phyloP scores from a whole-genome alignment of 2,329 filamentous ascomycete genomes.

The Colletotrichum truncatum region DNA sequence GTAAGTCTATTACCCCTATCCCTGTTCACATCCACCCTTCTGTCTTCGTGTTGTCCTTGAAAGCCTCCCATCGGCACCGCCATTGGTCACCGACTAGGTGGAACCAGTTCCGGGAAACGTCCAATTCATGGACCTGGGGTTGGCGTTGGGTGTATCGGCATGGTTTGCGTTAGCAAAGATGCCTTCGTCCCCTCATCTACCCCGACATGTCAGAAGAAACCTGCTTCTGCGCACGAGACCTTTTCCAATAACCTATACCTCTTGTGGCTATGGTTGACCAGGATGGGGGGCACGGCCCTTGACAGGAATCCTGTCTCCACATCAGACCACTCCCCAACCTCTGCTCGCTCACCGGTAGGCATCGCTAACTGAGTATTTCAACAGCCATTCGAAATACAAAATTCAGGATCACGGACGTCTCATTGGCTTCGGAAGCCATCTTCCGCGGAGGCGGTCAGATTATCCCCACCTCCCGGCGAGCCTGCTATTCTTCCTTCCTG shows the following conservation, averaged over 20 bases:
- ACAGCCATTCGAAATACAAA: conserved; percentile 95
- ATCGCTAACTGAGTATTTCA: conserved; percentile 37
- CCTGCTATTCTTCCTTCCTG: conserved; percentile 95
- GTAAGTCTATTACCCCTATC: conserved; percentile 61
- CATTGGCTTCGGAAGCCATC: conserved; percentile 88
- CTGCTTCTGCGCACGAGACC: conserved; percentile 25
- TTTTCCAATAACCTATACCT: conserved; percentile 13
- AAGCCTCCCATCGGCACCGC: neutral
- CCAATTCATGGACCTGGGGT: conserved; percentile 16
- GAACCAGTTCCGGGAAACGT: conserved; percentile 12
- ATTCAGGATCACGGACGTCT: conserved; percentile 93
- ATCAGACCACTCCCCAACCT: conserved; percentile 19
- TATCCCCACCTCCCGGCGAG: conserved; percentile 91
- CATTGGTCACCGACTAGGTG: conserved; percentile 17
- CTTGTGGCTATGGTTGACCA: conserved; percentile 14
- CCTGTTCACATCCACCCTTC: conserved; percentile 23
- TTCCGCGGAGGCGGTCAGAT: conserved; percentile 96
- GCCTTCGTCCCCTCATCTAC: conserved; percentile 1
- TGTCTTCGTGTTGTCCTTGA: conserved; percentile 16
- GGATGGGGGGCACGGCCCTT: conserved; percentile 24
- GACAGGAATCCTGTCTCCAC: conserved; percentile 10
- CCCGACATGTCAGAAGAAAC: conserved; percentile 7
- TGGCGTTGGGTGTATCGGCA: conserved; percentile 19
- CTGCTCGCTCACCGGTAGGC: conserved; percentile 11
- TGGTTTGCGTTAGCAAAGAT: conserved; percentile 24